These are phyloP conservation scores for Plectosphaerella plurivora DNA, from an alignment of 2,329 filamentous ascomycete species.

Conservation along the genomic window DNA sequence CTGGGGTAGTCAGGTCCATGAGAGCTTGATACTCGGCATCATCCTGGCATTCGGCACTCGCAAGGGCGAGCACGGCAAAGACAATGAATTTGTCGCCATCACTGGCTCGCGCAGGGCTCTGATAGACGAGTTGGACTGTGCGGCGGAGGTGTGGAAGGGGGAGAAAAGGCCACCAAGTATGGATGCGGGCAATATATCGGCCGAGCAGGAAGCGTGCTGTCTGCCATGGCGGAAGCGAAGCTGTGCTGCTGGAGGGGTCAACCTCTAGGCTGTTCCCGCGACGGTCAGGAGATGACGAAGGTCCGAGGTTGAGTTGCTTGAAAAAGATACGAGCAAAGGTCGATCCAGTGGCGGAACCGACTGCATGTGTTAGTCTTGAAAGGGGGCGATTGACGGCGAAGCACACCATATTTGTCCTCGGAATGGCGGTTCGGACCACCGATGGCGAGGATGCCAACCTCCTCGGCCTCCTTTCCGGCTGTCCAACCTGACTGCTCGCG, in stretches of 20 bases:
- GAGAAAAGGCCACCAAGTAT: conserved; percentile 21
- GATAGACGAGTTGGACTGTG: conserved; percentile 10
- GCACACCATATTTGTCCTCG: conserved; percentile 14
- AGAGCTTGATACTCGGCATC: conserved; percentile 9
- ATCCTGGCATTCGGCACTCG: conserved; percentile 9
- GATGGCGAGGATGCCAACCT: conserved; percentile 16
- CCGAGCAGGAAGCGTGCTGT: conserved; percentile 11
- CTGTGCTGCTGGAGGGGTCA: conserved; percentile 2
- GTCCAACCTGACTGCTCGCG: background rate
- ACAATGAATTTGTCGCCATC: conserved; percentile 12
- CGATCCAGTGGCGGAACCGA: conserved; percentile 17
- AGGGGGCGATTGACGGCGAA: no score
- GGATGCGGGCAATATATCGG: conserved; percentile 16
- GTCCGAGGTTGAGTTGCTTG: conserved; percentile 14
- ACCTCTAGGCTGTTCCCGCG: background rate
- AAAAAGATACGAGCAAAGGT: conserved; percentile 20
- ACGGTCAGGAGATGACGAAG: background rate
- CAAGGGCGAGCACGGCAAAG: conserved; percentile 14
- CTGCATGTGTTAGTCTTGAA: conserved; percentile 1
- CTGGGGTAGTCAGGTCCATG: conserved; percentile 16
- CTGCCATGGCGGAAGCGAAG: conserved; percentile 14
- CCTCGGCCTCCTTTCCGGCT: conserved; percentile 16
- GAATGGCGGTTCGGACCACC: conserved; percentile 11
- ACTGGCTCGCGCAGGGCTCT: conserved; percentile 8
- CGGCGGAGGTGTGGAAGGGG: conserved; percentile 12